Base-by-base conservation (phyloP, 78 protist genomes). In the Trichosphaerium sp. region DNA sequence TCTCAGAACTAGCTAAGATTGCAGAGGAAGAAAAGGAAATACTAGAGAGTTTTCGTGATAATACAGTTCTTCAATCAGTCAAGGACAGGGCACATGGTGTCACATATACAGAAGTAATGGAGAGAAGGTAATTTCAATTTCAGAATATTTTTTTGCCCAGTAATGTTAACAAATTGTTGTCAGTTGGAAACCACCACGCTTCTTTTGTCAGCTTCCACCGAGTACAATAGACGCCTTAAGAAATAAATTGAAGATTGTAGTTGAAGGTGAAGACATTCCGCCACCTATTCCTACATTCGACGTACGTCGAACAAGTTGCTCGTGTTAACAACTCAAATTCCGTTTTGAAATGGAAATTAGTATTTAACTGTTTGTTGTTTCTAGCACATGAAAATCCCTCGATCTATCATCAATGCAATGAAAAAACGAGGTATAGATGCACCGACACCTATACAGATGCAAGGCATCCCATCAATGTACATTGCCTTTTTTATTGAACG, bases 381-480 rank as follows among this genome's bases (percentile, higher is more conserved):
- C 21, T 14, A 49, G 48, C 93, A 91, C 44, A 88, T 95, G 95
- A 75, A 85, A 18, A 63, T 95, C 1, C 97, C 99, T 6, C 1
- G n/a, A 1, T n/a, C 94, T 12, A 62, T 92, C 2, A 38, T 89
- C 18, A 59, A 70, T 0, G 44, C 4, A 1, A 63, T 95, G 8
- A 1, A 25, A n/a, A 23, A 28, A 32, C 71, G 66, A 21, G 93
- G 92, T 43, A 93, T 95, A 35, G 40, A 34, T 29, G 55, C 62
- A 44, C 99, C 99, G 8, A 89, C 97, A 1, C 97, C 99, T 23
- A 93, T 95, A 74, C 99, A 95, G 77, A 79, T 93, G 14, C 97
- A 95, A 51, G 93, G 89, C 2, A 0, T 87, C 32, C 88, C 90
- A 0, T 74, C 55, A 25, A 52, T 69, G 21, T 3, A 15, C 28